Base-by-base conservation (phyloP, 331 rosid species). In the Rhamnella rubrinervis region DNA sequence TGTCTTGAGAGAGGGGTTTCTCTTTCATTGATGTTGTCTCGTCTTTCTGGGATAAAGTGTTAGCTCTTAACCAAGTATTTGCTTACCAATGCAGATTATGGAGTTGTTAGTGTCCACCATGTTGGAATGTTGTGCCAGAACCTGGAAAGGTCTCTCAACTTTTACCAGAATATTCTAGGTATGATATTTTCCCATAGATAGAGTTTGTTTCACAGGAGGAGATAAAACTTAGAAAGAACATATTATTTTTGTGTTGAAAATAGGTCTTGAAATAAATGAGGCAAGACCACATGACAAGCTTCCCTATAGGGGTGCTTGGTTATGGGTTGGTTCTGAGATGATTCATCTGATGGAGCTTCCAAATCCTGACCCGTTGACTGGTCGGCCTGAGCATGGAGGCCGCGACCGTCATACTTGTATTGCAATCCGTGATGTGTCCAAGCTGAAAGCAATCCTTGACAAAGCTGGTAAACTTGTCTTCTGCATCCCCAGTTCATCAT, bases 311-410 rank as follows among this genome's bases (percentile, higher is more conserved):
- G 98, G 98, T 72, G 95, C 98, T 39, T 93, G 98, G 98, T 73
- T 93, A 55, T 91, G 98, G 98, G 97, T 93, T 60, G 98, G 98
- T 59, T 85, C 97, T 38, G 97, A 84, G 84, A 93, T 91, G 98
- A 89, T 93, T 70, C 98, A 91, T 78, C 78, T 93, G 61, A 93
- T 93, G 97, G 98, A 93, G 83, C 97, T 93, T 81, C 97, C 97
- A 65, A 91, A 93, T 77, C 96, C 98, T 0, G 96, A 95, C 72
- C 98, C 97, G 55, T 69, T 89, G 78, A 81, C 93, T 0, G 98
- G 98, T 72, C 71, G 97, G 64, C 86, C 98, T 2, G 81, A 73
- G 71, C 98, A 95, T 19, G 97, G 96, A 6, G 98, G 98, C 40
- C 89, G 93, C 12, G 97, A 95, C 65, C 96, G 97, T 52, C 98